Conservation (phyloP, 768 basidiomycete genomes). For the Rubroboletus satanas region DNA sequence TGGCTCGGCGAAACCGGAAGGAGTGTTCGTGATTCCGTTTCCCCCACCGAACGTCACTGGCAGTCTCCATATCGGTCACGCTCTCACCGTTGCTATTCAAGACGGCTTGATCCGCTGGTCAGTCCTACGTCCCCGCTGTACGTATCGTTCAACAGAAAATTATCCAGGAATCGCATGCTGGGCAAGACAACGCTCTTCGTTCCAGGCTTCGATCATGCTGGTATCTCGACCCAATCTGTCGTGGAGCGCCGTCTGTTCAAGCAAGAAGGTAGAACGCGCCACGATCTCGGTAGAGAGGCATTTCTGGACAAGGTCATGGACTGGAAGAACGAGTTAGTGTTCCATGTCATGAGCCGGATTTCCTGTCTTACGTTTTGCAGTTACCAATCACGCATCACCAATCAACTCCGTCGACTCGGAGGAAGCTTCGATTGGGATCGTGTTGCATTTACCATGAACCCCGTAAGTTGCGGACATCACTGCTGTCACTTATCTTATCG, state of each 20-base stretch:
- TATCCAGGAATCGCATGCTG: slow-evolving; percentile 86
- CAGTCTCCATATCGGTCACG: slow-evolving; percentile 92
- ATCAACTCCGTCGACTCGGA: slow-evolving; percentile 83
- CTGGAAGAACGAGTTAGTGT: slow-evolving; percentile 92
- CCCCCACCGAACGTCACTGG: slow-evolving; percentile 99
- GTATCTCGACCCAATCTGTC: slow-evolving; percentile 96
- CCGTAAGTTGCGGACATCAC: slow-evolving; percentile 42
- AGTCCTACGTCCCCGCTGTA: slow-evolving; percentile 19
- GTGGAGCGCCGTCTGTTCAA: slow-evolving; percentile 93
- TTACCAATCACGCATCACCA: slow-evolving; percentile 90
- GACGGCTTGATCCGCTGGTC: slow-evolving; percentile 87
- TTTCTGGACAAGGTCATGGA: slow-evolving; percentile 90
- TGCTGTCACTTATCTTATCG: not conserved
- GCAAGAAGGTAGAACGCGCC: slow-evolving; percentile 72
- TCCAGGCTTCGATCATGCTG: slow-evolving; percentile 97
- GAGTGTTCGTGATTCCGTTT: slow-evolving; percentile 77
- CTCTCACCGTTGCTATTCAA: slow-evolving; percentile 86
- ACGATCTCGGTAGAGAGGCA: slow-evolving; percentile 91
- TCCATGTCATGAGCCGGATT: not conserved
- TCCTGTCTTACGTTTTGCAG: slow-evolving; percentile 36
- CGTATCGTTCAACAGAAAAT: not conserved
- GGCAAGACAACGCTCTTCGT: slow-evolving; percentile 87
- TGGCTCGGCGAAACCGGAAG: slow-evolving; percentile 58
- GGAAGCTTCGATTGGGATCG: slow-evolving; percentile 95
- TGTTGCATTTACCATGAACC: slow-evolving; percentile 93